A percentile compares a stretch with the other conserved stretches of the same genome.
Evolutionary conservation across 805 yeast species (phyloP).

Genomic region (Lachancea thermotolerans): DNA sequence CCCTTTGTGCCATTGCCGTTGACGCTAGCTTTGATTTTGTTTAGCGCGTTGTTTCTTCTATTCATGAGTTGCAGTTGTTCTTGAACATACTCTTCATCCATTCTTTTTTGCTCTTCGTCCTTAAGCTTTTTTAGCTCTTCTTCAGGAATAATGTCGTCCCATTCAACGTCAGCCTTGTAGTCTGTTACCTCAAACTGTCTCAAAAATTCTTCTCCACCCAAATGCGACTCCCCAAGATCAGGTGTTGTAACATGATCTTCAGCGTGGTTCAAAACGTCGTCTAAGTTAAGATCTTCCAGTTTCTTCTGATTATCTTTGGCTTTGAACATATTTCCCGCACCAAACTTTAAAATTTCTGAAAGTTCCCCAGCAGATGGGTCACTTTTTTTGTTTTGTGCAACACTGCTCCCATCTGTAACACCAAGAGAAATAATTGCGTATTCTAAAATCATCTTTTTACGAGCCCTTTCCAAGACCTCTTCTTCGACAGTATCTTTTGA

Average conservation of each 20-base stretch:
- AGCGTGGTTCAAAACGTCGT: constrained; percentile 92
- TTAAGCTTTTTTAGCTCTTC: constrained; percentile 84
- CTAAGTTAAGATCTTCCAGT: constrained; percentile 89
- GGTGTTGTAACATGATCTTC: constrained; percentile 97
- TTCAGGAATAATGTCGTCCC: constrained; percentile 98
- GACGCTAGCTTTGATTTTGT: constrained; percentile 42
- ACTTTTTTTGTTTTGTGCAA: constrained; percentile 42
- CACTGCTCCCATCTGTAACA: constrained; percentile 63
- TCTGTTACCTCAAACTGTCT: constrained; percentile 98
- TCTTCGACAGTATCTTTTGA: constrained; percentile 98
- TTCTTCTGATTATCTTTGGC: constrained; percentile 93
- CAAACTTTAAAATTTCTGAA: constrained; percentile 90
- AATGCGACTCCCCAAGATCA: constrained; percentile 91
- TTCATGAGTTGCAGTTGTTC: constrained; percentile 86
- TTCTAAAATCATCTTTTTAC: constrained; percentile 96
- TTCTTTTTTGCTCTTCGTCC: constrained; percentile 80
- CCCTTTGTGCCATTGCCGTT: constrained; percentile 40
- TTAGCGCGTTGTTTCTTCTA: constrained; percentile 70
- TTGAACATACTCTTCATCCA: constrained; percentile 79
- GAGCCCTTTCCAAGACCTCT: constrained; percentile 91
- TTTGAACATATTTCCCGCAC: constrained; percentile 97
- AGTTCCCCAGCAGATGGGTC: constrained; percentile 84
- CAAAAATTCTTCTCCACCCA: constrained; percentile 96
- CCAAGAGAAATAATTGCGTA: constrained; percentile 96
- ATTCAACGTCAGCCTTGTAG: constrained; percentile 94